These are phyloP conservation scores for Trametes cubensis DNA, from an alignment of 768 basidiomycete species.

Conservation along the genomic window DNA sequence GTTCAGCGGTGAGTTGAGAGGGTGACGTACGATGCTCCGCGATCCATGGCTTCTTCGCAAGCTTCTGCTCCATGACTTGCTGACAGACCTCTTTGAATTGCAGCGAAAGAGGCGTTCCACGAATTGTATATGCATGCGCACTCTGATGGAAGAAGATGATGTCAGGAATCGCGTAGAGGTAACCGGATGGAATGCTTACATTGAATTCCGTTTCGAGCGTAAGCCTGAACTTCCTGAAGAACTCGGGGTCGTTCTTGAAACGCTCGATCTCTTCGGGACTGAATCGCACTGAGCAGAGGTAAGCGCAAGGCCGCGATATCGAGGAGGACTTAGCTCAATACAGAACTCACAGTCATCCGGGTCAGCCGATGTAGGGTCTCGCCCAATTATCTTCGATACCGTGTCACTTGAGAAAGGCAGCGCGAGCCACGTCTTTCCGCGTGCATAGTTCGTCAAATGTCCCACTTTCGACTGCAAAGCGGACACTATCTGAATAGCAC, in stretches of 20 bases:
- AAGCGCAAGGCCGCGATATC: no score
- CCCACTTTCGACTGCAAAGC: constrained; percentile 55
- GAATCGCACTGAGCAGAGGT: background rate
- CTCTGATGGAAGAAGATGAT: constrained; percentile 14
- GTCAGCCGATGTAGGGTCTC: constrained; percentile 30
- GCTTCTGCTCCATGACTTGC: constrained; percentile 49
- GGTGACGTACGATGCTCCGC: constrained; percentile 48
- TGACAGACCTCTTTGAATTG: constrained; percentile 41
- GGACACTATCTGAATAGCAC: constrained; percentile 62
- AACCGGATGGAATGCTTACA: constrained; percentile 34
- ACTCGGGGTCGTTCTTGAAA: constrained; percentile 47
- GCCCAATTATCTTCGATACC: constrained; percentile 43
- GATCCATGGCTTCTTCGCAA: constrained; percentile 63
- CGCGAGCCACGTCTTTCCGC: constrained; percentile 62
- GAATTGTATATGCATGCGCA: constrained; percentile 43
- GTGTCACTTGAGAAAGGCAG: constrained; percentile 46
- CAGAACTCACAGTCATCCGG: constrained; percentile 45
- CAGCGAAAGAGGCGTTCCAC: constrained; percentile 42
- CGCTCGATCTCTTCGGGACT: constrained; percentile 50
- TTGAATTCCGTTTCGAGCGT: constrained; percentile 54
- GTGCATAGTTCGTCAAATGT: constrained; percentile 56
- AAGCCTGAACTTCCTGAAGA: constrained; percentile 52
- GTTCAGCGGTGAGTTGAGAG: background rate
- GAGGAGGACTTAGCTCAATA: no score
- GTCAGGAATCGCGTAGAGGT: constrained; percentile 29